Base-by-base conservation (phyloP, 2,329 filamentous ascomycete genomes). In the Furcasterigmium sp. region DNA sequence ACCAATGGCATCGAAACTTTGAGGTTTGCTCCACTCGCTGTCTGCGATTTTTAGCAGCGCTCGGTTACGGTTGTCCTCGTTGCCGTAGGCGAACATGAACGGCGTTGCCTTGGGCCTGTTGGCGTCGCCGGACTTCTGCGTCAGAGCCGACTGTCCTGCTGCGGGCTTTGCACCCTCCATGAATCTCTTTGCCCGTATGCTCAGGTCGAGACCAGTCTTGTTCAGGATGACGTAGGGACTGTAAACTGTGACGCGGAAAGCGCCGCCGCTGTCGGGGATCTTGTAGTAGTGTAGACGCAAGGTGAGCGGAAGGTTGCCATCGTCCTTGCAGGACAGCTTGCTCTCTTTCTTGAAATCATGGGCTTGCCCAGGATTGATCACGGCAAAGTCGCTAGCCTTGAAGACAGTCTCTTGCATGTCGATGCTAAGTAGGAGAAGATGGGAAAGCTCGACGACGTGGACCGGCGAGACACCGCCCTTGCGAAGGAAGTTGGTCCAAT, bases 381-480 rank as follows among this genome's bases (percentile, higher is more conserved):
- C 95, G 19, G 91, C 85, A 66, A 97, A 98, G 50, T 98, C 93
- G 67, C 93, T 97, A 15, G 90, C 78, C 58, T 90, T 94, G 74
- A 94, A 96, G 1, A 87, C 82, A 0, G 90, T 96, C 58, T 98
- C 93, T 65, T 98, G 89, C 83, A 98, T 88, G 56, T 97, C 91
- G 49, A 98, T 79, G 56, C 91, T 97, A 55, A 98, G 78, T 23
- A 98, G 73, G 3, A 98, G 75, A 8, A 98, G 73, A 64, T 97
- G 94, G 1, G 91, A 96, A 17, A 98, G 73, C 64, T 98, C 91
- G 15, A 97, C 91, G 9, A 97, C 91, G 60, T 98, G 93, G 0
- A 98, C 91, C 1, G 94, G 94, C 60, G 93, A 98, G 44, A 97
- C 85, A 13, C 94, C 94, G 20, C 94, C 93, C 64, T 96, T 97